These are phyloP conservation scores for Tubosaeta sp. DNA, from an alignment of 768 basidiomycete genomes.

Conservation along the genomic window DNA sequence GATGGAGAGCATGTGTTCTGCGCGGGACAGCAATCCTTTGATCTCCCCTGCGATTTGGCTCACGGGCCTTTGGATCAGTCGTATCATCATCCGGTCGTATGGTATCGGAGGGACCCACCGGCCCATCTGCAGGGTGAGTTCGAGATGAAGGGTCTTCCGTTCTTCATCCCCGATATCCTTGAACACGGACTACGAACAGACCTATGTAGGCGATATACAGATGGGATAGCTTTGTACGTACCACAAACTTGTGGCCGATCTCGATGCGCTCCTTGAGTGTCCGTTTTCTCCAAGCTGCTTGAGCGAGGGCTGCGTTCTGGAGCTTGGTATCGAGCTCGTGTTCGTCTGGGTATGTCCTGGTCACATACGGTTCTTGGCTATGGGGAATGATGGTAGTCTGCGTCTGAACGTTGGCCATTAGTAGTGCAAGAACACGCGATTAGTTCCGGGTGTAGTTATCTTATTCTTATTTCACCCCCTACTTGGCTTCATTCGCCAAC, in stretches of 20 bases:
- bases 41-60: conserved; percentile 77
- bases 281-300: conserved; percentile 66
- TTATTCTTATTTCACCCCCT: no score
- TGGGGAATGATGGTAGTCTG: conserved; percentile 88
- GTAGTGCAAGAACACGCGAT: no score
- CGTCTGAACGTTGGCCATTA: conserved; percentile 8
- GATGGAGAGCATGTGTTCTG: conserved; percentile 80
- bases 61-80: conserved; percentile 54
- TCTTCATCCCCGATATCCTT: conserved; percentile 45
- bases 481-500: no score
- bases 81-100: not conserved
- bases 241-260: conserved; percentile 69
- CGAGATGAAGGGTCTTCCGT: conserved; percentile 46
- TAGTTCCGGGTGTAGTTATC: no score
- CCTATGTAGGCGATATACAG: not conserved
- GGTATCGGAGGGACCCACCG: conserved; percentile 46
- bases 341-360: conserved; percentile 57
- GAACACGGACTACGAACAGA: conserved; percentile 42
- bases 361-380: conserved; percentile 56
- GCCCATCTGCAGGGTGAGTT: conserved; percentile 90
- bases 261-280: conserved; percentile 60
- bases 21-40: conserved; percentile 74
- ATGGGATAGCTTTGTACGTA: conserved; percentile 31
- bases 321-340: conserved; percentile 61
- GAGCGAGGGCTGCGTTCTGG: conserved; percentile 54